phyloP scores from a whole-genome alignment of 2,329 filamentous ascomycete species.

The Microascus cirrosus region DNA sequence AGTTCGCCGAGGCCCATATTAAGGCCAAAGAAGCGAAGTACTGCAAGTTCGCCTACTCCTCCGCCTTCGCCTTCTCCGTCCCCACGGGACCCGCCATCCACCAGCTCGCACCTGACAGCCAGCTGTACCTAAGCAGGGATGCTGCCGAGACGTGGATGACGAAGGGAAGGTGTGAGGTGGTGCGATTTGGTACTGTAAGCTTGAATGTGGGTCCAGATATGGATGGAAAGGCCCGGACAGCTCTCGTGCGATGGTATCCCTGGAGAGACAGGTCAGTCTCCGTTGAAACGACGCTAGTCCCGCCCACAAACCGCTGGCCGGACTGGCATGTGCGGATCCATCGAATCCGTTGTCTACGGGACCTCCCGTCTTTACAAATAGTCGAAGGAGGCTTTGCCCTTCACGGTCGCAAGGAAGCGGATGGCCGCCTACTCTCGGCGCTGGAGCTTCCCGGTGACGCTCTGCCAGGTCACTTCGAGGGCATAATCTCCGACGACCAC shows the following conservation, averaged over 20 bases:
- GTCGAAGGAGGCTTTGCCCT: constrained; percentile 14
- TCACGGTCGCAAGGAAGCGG: neutral
- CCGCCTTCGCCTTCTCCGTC: constrained; percentile 31
- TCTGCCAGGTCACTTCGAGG: neutral
- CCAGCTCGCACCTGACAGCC: constrained; percentile 22
- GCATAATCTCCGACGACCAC: neutral
- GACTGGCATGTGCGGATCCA: constrained; percentile 21
- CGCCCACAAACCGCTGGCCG: constrained; percentile 18
- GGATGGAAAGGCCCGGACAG: neutral
- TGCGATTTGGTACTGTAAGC: constrained; percentile 5
- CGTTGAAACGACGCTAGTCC: constrained; percentile 16
- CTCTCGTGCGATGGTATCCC: constrained; percentile 11
- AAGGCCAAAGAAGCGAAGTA: constrained; percentile 32
- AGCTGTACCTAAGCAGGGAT: constrained; percentile 17
- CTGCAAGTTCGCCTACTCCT: constrained; percentile 36
- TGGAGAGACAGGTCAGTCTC: constrained; percentile 15
- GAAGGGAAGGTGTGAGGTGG: constrained; percentile 15
- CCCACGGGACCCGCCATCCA: constrained; percentile 21
- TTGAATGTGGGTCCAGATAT: neutral
- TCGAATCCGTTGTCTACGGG: constrained; percentile 3
- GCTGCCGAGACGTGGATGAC: constrained; percentile 17
- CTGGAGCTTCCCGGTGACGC: neutral
- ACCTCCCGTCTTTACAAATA: constrained; percentile 3
- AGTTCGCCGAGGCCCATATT: constrained; percentile 24
- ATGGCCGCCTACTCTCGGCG: constrained; percentile 3